phyloP scores from a whole-genome alignment of 805 yeast species.

The Cyberlindnera petersonii region DNA sequence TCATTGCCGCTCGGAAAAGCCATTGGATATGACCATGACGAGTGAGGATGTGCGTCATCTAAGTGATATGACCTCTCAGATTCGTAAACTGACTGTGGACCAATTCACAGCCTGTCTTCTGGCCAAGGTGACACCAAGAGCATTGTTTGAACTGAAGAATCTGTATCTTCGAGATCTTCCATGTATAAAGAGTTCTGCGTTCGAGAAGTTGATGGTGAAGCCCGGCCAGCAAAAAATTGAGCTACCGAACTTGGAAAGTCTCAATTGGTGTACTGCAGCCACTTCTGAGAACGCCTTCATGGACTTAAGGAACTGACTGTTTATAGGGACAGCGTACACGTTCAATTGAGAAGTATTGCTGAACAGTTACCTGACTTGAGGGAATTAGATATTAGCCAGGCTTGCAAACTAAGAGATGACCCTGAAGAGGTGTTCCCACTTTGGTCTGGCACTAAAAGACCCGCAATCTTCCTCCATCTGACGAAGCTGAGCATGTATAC shows the following conservation, averaged over 20 bases:
- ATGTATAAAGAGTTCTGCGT: no score
- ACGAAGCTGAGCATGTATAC: no score
- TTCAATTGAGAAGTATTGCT: background rate
- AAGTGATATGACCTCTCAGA: background rate
- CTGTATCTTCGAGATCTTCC: background rate
- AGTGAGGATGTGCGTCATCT: background rate
- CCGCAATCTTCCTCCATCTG: no score
- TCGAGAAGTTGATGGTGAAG: background rate
- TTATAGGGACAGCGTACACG: background rate
- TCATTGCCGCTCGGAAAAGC: background rate
- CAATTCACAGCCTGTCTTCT: conserved; percentile 1
- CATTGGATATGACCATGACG: background rate
- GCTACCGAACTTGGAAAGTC: background rate
- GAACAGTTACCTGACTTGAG: background rate
- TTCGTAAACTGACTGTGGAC: background rate
- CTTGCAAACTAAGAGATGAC: background rate
- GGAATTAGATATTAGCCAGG: background rate
- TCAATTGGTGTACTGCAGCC: conserved; percentile 1
- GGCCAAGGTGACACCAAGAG: background rate
- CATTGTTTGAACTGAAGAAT: background rate
- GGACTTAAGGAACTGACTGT: background rate
- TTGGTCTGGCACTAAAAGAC: background rate
- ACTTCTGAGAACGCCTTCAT: background rate
- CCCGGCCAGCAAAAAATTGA: background rate
- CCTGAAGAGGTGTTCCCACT: background rate